These are phyloP conservation scores for Saprolegnia diclina DNA, from an alignment of 352 stramenopile genomes.

Conservation along the genomic window DNA sequence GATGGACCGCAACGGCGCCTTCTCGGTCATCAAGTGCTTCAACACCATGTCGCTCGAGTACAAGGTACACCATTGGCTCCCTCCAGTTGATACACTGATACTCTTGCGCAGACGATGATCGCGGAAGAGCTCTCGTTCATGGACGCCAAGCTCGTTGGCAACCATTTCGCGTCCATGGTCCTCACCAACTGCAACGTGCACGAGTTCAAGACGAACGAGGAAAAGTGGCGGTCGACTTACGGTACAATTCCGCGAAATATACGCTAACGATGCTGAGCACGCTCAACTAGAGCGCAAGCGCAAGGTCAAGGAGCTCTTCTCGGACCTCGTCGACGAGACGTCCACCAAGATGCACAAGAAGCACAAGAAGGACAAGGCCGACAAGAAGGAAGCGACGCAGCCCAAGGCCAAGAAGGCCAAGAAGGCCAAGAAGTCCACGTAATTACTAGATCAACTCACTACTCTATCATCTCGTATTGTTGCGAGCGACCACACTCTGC, in stretches of 20 bases:
- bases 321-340: slow-evolving; percentile 51
- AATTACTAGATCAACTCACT: not conserved
- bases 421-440: slow-evolving; percentile 27
- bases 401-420: slow-evolving; percentile 29
- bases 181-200: slow-evolving; percentile 74
- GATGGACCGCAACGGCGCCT: slow-evolving; percentile 66
- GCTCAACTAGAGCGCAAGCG: slow-evolving; percentile 32
- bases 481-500: no score
- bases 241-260: slow-evolving; percentile 21
- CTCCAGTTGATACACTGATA: not conserved
- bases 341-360: not conserved
- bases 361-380: slow-evolving; percentile 14
- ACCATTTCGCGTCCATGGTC: slow-evolving; percentile 76
- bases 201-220: slow-evolving; percentile 70
- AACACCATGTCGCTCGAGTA: slow-evolving; percentile 49
- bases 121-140: slow-evolving; percentile 62
- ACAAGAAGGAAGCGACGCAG: slow-evolving; percentile 19
- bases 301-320: slow-evolving; percentile 76
- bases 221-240: slow-evolving; percentile 71
- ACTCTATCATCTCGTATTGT: no score
- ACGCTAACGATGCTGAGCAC: no score
- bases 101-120: slow-evolving; percentile 34
- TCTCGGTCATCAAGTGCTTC: slow-evolving; percentile 82
- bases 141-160: slow-evolving; percentile 63
- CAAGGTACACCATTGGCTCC: slow-evolving; percentile 33